Conservation (phyloP, 2,329 filamentous ascomycete species). For the Pseudogymnoascus sp. region DNA sequence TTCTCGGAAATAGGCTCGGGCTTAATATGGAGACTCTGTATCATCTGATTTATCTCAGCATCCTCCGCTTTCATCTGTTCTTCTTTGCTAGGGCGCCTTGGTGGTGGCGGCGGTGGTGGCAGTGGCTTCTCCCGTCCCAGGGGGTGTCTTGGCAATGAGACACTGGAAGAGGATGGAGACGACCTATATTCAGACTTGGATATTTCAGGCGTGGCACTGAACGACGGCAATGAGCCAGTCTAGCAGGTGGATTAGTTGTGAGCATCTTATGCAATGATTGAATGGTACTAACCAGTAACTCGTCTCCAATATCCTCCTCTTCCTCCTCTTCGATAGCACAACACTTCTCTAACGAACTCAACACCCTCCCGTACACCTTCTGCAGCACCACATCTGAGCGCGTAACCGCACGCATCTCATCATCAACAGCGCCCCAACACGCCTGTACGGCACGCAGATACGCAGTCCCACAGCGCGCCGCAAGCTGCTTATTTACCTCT, state of each 20-base stretch:
- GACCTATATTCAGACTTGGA: neutral
- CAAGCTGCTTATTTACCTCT: slow-evolving; percentile 20
- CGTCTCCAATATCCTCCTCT: slow-evolving; percentile 43
- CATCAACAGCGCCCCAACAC: slow-evolving; percentile 64
- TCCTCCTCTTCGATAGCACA: slow-evolving; percentile 53
- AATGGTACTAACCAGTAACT: slow-evolving; percentile 28
- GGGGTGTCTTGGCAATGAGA: neutral
- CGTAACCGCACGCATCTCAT: slow-evolving; percentile 41
- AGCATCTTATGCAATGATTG: neutral
- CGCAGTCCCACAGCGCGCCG: slow-evolving; percentile 56
- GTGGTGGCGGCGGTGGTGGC: neutral
- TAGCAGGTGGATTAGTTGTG: neutral
- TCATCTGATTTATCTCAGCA: neutral
- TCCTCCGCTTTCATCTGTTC: neutral
- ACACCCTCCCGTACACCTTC: slow-evolving; percentile 45
- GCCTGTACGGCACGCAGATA: slow-evolving; percentile 69
- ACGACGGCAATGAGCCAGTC: neutral
- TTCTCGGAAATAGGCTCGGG: neutral
- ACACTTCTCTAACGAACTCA: slow-evolving; percentile 46
- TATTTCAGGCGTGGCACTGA: neutral
- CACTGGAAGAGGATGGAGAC: neutral
- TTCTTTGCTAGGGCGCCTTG: neutral
- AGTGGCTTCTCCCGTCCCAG: slow-evolving; percentile 1
- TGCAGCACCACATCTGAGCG: slow-evolving; percentile 48
- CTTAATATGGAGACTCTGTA: slow-evolving; percentile 1